Evolutionary conservation across 176 grass and related monocot genomes (phyloP).

Genomic region (Oryza punctata): DNA sequence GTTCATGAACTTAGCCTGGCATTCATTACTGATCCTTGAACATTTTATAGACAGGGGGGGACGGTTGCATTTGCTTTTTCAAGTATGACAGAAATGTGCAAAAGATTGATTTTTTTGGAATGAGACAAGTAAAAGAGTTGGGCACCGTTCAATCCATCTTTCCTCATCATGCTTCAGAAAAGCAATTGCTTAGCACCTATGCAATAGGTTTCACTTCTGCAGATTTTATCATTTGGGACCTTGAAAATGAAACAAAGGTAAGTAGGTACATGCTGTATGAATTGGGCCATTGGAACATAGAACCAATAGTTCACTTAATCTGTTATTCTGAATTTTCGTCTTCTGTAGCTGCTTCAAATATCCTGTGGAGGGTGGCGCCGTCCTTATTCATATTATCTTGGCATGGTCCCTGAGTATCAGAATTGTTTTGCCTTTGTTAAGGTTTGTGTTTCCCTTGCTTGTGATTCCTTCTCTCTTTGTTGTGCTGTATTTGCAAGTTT

Average conservation of each 20-base stretch:
- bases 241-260: constrained; percentile 94
- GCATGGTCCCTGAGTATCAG: constrained; percentile 61
- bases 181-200: constrained; percentile 44
- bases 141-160: constrained; percentile 72
- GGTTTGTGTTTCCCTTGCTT: constrained; percentile 51
- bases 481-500: constrained; percentile 3
- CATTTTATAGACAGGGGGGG: constrained; percentile 84
- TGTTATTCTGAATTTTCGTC: constrained; percentile 26
- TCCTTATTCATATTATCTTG: constrained; percentile 93
- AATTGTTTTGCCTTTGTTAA: constrained; percentile 92
- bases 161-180: constrained; percentile 28
- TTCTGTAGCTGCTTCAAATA: constrained; percentile 63
- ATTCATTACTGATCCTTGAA: constrained; percentile 38
- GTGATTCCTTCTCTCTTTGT: background rate
- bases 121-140: constrained; percentile 95
- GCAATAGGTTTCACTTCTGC: constrained; percentile 91
- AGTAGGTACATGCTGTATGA: background rate
- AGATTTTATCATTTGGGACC: constrained; percentile 95
- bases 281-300: background rate
- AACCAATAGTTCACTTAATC: constrained; percentile 16
- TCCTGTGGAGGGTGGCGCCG: constrained; percentile 93
- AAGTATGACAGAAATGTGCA: constrained; percentile 54
- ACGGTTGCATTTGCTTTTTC: constrained; percentile 96
- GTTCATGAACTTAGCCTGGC: constrained; percentile 4
- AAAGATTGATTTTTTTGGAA: constrained; percentile 78